Percentiles rank a stretch among this genome's conserved stretches.
These are phyloP conservation scores for Coix lacrymajobi DNA, from an alignment of 176 grass and related monocot genomes.

Conservation along the genomic window DNA sequence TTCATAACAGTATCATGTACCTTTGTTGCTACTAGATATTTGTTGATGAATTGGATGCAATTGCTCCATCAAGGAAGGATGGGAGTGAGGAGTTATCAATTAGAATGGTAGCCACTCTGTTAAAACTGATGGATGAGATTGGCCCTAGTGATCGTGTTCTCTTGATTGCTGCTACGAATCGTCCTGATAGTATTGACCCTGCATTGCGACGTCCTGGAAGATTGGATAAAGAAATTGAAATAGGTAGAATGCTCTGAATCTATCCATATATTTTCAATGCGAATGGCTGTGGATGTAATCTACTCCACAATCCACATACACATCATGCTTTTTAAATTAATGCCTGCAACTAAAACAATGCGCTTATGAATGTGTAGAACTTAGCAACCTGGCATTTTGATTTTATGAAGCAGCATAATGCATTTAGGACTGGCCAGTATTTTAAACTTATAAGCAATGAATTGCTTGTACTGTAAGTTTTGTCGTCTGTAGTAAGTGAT, in stretches of 20 bases:
- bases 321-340: background rate
- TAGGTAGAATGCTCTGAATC: constrained; percentile 55
- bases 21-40: constrained; percentile 67
- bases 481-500: background rate
- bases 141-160: constrained; percentile 63
- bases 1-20: constrained; percentile 8
- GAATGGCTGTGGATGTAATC: background rate
- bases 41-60: constrained; percentile 97
- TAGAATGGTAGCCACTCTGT: constrained; percentile 85
- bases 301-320: background rate
- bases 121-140: constrained; percentile 94
- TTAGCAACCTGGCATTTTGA: background rate
- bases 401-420: background rate
- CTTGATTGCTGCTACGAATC: constrained; percentile 87
- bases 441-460: background rate
- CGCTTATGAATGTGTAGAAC: background rate
- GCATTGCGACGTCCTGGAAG: constrained; percentile 69
- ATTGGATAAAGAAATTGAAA: constrained; percentile 91
- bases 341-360: background rate
- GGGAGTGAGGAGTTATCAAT: constrained; percentile 78
- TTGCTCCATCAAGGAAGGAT: constrained; percentile 86
- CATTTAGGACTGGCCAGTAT: background rate
- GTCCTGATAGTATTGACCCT: constrained; percentile 79
- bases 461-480: background rate
- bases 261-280: background rate